These are phyloP conservation scores for Gleditsia sinensis DNA, from an alignment of 306 rosid genomes.

Conservation along the genomic window DNA sequence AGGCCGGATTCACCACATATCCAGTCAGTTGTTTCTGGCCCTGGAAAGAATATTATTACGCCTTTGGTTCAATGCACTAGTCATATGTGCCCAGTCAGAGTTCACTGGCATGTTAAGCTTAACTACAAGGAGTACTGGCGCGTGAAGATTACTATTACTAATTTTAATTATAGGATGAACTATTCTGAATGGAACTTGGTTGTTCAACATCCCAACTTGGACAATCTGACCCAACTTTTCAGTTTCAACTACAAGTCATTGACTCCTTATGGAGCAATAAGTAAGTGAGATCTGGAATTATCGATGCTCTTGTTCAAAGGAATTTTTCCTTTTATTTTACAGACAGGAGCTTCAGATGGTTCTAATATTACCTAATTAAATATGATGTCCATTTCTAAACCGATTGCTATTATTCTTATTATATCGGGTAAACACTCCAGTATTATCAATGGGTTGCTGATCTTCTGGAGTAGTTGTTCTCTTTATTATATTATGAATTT, in stretches of 20 bases:
- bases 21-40: slow-evolving; percentile 65
- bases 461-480: neutral
- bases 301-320: neutral
- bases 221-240: slow-evolving; percentile 76
- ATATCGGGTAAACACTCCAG: neutral
- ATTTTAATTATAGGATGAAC: slow-evolving; percentile 83
- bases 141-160: slow-evolving; percentile 74
- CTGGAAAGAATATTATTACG: slow-evolving; percentile 41
- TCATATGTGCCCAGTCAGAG: slow-evolving; percentile 88
- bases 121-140: slow-evolving; percentile 89
- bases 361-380: neutral
- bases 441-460: neutral
- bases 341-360: neutral
- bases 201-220: slow-evolving; percentile 84
- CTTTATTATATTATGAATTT: neutral
- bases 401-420: neutral
- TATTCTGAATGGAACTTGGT: slow-evolving; percentile 87
- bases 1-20: slow-evolving; percentile 66
- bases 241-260: slow-evolving; percentile 79
- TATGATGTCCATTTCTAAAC: neutral
- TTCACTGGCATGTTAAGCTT: slow-evolving; percentile 90
- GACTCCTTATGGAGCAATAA: slow-evolving; percentile 68
- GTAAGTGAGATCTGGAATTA: slow-evolving; percentile 49
- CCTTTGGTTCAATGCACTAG: slow-evolving; percentile 82
- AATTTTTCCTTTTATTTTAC: neutral